Percentiles rank a stretch among this genome's conserved stretches.
These are phyloP conservation scores for Vanilla planifolia DNA, from an alignment of 106 monocot species.

Conservation along the genomic window DNA sequence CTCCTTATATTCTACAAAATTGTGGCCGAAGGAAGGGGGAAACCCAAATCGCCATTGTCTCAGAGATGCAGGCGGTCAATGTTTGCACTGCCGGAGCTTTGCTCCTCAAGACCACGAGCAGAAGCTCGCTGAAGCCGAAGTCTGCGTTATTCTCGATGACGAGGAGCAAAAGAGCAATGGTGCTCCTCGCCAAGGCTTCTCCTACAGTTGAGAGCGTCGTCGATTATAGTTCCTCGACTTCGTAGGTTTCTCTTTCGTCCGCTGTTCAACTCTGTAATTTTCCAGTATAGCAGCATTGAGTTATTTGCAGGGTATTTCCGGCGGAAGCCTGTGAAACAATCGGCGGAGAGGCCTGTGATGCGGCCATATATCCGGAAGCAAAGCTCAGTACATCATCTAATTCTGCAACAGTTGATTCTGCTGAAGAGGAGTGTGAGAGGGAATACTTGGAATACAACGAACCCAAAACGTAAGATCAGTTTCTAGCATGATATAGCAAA, in stretches of 20 bases:
- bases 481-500: too few species aligned
- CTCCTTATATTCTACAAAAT: background rate
- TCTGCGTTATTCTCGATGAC: background rate
- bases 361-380: conserved; percentile 55
- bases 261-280: background rate
- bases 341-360: conserved; percentile 63
- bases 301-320: conserved; percentile 67
- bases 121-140: background rate
- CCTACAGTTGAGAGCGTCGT: background rate
- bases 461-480: conserved; percentile 52
- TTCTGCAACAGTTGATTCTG: background rate
- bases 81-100: background rate
- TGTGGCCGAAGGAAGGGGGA: background rate
- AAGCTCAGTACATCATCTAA: conserved; percentile 24
- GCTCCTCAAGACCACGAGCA: background rate
- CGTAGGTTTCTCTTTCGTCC: background rate
- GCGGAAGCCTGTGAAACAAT: conserved; percentile 81
- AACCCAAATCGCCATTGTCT: background rate
- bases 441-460: conserved; percentile 70
- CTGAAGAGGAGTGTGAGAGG: conserved; percentile 49
- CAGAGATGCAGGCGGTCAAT: conserved; percentile 6
- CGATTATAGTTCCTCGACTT: conserved; percentile 3
- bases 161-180: background rate
- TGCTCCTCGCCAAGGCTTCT: background rate
- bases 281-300: background rate